Conservation (phyloP, 345 rosid species). For the Diplotaxis tenuifolia region DNA sequence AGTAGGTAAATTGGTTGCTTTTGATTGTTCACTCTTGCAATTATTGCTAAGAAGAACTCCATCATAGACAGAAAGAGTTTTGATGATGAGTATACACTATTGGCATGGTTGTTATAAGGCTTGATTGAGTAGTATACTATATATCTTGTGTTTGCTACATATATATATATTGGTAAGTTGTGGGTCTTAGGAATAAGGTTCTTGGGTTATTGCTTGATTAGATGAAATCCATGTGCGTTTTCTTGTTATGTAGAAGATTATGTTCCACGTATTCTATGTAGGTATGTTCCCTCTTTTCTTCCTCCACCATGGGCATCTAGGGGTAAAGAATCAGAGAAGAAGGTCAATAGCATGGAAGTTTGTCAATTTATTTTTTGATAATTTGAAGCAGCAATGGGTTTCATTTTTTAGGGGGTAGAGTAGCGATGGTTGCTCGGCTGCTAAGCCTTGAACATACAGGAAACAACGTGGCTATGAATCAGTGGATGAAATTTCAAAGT, state of each 20-base stretch:
- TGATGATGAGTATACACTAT: no score
- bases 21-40: no score
- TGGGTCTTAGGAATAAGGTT: constrained; percentile 13
- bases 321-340: constrained; percentile 84
- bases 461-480: constrained; percentile 78
- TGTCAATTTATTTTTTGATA: constrained; percentile 5
- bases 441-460: constrained; percentile 92
- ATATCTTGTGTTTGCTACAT: no score
- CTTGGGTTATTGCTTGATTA: background rate
- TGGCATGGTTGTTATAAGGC: no score
- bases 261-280: constrained; percentile 47
- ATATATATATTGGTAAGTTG: background rate
- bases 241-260: constrained; percentile 45
- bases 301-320: constrained; percentile 90
- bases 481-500: constrained; percentile 71
- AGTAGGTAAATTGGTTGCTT: no score
- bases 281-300: constrained; percentile 98
- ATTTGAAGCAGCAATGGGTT: constrained; percentile 23
- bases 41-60: no score
- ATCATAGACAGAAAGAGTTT: no score
- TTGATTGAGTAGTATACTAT: no score
- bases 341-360: constrained; percentile 45
- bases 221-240: background rate
- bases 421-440: constrained; percentile 86
- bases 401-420: constrained; percentile 96